Base-by-base conservation (phyloP, 305 asterid genomes). In the Fraxinus angustifolia region DNA sequence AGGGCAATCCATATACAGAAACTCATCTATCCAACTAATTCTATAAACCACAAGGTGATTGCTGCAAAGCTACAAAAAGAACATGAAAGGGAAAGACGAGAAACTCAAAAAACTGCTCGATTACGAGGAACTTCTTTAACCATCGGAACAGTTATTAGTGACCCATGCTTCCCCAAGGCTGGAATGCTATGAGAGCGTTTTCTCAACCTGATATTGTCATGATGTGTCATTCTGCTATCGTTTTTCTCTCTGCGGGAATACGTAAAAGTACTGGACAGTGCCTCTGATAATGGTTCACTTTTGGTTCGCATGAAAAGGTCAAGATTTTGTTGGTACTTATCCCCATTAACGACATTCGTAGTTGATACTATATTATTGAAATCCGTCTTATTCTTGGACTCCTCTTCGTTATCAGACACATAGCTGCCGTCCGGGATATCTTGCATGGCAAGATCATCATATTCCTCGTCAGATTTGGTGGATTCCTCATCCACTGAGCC, bases 401-500 rank as follows among this genome's bases (percentile, higher is more conserved):
- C 86, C 28, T 79, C 90, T 2, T 90, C 92, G 17, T 89, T 84
- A 79, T 94, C 97, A 8, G 92, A 81, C 48, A 78, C 73, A 83
- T 88, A 88, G 30, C 92, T 92, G 16, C 81, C 84, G 4, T 83
- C 88, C 0, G 88, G 88, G 83, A 77, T 67, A 81, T 91, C 98
- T 87, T 85, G 89, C 95, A 94, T 88, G 21, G 98, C 98, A 72
- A 96, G 97, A 84, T 93, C 99, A 17, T 96, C 98, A 26, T 93
- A 94, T 88, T 96, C 99, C 89, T 94, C 98, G 1, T 96, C 99
- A 2, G 97, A 91, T 87, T 94, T 92, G 10, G 91, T 91, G 36
- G 93, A 96, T 83, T 86, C 98, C 83, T 96, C 99, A 23, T 96
- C 99, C 83, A 96, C 98, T 0, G 99, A 96, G 65, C 98, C 99